Conservation (phyloP, 1,284 basidiomycete genomes). For the Puccinia hordei region DNA sequence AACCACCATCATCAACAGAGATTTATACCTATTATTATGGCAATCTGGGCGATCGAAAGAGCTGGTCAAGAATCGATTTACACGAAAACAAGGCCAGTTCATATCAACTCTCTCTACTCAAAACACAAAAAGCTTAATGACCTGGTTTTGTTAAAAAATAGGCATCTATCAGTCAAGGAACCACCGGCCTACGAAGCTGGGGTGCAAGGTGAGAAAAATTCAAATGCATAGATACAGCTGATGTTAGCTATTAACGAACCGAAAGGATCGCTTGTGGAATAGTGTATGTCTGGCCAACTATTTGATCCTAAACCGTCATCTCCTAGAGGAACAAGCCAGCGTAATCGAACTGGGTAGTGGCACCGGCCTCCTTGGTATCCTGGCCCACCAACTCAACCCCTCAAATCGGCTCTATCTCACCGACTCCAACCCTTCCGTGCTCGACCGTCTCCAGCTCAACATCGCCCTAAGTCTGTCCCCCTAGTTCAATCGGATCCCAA, state of each 20-base stretch:
- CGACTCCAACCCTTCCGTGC: slow-evolving; percentile 25
- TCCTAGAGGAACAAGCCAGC: neutral
- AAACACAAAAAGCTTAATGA: neutral
- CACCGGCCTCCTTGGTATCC: slow-evolving; percentile 35
- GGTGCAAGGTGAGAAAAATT: slow-evolving; percentile 41
- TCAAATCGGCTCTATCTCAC: slow-evolving; percentile 21
- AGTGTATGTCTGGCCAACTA: slow-evolving; percentile 48
- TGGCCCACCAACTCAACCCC: slow-evolving; percentile 21
- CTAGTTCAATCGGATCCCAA: neutral
- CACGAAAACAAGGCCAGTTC: slow-evolving; percentile 43
- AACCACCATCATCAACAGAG: slow-evolving; percentile 10
- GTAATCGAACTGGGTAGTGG: slow-evolving; percentile 43
- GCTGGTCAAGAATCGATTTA: slow-evolving; percentile 25
- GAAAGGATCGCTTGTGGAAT: neutral
- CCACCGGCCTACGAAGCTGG: slow-evolving; percentile 47
- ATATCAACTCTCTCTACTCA: neutral
- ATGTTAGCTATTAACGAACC: too few relatives aligned
- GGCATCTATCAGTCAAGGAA: slow-evolving; percentile 44
- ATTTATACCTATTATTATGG: slow-evolving; percentile 45
- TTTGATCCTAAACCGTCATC: slow-evolving; percentile 18
- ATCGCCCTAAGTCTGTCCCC: slow-evolving; percentile 26
- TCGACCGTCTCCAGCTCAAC: slow-evolving; percentile 35
- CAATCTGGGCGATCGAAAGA: neutral
- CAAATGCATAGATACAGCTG: too few relatives aligned
- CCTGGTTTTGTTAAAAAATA: neutral